These are phyloP conservation scores for Claviceps sp. DNA, from an alignment of 2,329 filamentous ascomycete genomes.

Conservation along the genomic window DNA sequence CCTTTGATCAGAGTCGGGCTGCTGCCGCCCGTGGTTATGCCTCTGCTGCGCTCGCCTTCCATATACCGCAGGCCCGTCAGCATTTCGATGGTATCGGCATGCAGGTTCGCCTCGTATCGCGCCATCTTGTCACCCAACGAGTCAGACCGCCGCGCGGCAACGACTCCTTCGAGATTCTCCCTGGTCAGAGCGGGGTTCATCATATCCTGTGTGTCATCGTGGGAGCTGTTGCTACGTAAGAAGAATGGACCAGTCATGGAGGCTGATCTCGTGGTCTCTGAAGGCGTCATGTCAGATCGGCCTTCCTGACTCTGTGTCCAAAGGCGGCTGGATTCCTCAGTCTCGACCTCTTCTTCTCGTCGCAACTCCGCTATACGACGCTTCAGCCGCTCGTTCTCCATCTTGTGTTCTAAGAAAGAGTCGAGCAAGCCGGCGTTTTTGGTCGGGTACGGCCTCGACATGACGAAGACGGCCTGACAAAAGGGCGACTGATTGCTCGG, in stretches of 20 bases:
- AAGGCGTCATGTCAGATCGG: slow-evolving; percentile 38
- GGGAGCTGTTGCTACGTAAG: slow-evolving; percentile 16
- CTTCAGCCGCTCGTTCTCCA: slow-evolving; percentile 80
- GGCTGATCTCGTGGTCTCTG: slow-evolving; percentile 28
- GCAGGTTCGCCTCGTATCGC: slow-evolving; percentile 60
- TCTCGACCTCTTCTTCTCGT: slow-evolving; percentile 72
- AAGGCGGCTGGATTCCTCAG: slow-evolving; percentile 49
- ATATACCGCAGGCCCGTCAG: slow-evolving; percentile 78
- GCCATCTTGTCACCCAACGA: slow-evolving; percentile 78
- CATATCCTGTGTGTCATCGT: slow-evolving; percentile 33
- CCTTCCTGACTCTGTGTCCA: slow-evolving; percentile 46
- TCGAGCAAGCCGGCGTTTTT: slow-evolving; percentile 77
- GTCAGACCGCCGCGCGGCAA: slow-evolving; percentile 52
- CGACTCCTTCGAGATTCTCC: slow-evolving; percentile 65
- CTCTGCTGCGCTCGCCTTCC: slow-evolving; percentile 76
- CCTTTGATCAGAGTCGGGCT: slow-evolving; percentile 73
- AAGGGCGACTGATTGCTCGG: slow-evolving; percentile 52
- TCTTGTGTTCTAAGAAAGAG: slow-evolving; percentile 92
- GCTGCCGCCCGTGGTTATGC: slow-evolving; percentile 74
- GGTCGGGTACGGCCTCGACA: slow-evolving; percentile 79
- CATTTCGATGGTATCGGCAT: slow-evolving; percentile 84
- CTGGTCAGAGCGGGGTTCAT: slow-evolving; percentile 61
- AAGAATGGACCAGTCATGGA: slow-evolving; percentile 17
- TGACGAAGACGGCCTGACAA: slow-evolving; percentile 87
- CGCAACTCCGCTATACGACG: slow-evolving; percentile 77